Percentiles rank a stretch among this genome's conserved stretches.
These are phyloP conservation scores for Phylloporus arenicola DNA, from an alignment of 768 basidiomycete genomes.

Conservation along the genomic window DNA sequence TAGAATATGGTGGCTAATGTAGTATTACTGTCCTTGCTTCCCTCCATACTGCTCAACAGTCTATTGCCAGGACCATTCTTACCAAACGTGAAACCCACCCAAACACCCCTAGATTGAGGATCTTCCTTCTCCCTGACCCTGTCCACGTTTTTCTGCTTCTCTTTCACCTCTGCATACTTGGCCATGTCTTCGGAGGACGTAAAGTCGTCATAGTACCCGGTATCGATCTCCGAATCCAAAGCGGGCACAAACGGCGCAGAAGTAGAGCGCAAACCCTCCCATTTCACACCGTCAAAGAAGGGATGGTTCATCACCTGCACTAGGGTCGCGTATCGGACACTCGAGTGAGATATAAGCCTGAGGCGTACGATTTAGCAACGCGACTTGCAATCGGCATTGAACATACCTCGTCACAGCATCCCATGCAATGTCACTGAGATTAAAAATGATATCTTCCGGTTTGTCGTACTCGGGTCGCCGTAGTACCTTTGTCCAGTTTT, in stretches of 20 bases:
- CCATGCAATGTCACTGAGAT: constrained; percentile 90
- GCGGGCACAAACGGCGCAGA: constrained; percentile 91
- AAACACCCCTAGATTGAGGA: constrained; percentile 62
- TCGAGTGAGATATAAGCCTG: constrained; percentile 85
- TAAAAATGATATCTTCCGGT: constrained; percentile 95
- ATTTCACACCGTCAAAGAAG: constrained; percentile 74
- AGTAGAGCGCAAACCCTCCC: constrained; percentile 72
- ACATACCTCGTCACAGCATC: constrained; percentile 81
- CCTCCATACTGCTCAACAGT: constrained; percentile 23
- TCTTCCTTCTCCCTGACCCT: constrained; percentile 87
- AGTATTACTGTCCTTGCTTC: constrained; percentile 40
- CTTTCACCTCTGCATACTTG: constrained; percentile 96
- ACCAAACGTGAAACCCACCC: constrained; percentile 91
- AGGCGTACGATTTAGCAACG: not conserved
- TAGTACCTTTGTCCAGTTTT: constrained; percentile 93
- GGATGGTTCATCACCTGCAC: constrained; percentile 69
- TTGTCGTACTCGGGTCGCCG: constrained; percentile 93
- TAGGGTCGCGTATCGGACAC: constrained; percentile 70
- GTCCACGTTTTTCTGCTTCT: constrained; percentile 94
- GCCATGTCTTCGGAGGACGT: constrained; percentile 90
- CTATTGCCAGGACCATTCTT: constrained; percentile 68
- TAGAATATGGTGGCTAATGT: constrained; percentile 60
- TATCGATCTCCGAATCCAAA: constrained; percentile 90
- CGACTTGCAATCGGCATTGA: not conserved
- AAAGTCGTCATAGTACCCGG: constrained; percentile 93